Evolutionary conservation across 371 early-diverging fungal genomes (phyloP).

Genomic region (Encephalitozoon hellem): DNA sequence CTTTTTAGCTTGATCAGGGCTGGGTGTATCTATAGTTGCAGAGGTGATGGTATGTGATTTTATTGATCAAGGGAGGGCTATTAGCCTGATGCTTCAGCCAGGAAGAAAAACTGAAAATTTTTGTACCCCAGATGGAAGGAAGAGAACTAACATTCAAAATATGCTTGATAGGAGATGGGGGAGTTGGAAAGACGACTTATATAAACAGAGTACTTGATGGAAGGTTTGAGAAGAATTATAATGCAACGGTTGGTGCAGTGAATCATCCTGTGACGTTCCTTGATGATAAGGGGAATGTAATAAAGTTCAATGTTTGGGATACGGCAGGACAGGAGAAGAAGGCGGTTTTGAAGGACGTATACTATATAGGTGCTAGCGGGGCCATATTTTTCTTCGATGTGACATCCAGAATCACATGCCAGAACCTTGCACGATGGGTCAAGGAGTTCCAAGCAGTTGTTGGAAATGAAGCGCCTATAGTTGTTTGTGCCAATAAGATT

Average conservation of each 20-base stretch:
- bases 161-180: conserved; percentile 89
- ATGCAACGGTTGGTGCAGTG: conserved; percentile 98
- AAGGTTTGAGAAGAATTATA: conserved; percentile 97
- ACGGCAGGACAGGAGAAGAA: conserved; percentile 99
- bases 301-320: conserved; percentile 83
- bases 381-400: conserved; percentile 99
- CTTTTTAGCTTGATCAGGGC: no score
- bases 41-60: no score
- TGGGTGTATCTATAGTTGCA: no score
- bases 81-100: neutral
- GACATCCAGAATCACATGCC: conserved; percentile 95
- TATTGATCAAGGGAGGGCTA: no score
- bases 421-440: conserved; percentile 99
- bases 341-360: conserved; percentile 98
- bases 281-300: conserved; percentile 79
- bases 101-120: conserved; percentile 7
- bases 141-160: conserved; percentile 54
- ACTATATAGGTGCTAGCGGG: conserved; percentile 97
- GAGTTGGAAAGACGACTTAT: conserved; percentile 99
- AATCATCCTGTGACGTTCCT: conserved; percentile 88
- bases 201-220: conserved; percentile 98
- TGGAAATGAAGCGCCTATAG: conserved; percentile 73
- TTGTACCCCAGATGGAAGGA: conserved; percentile 15
- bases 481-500: conserved; percentile 99
- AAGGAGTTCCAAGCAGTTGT: conserved; percentile 88